These are phyloP conservation scores for Vitis cinerea DNA, from an alignment of 164 flowering plant species.

Conservation along the genomic window DNA sequence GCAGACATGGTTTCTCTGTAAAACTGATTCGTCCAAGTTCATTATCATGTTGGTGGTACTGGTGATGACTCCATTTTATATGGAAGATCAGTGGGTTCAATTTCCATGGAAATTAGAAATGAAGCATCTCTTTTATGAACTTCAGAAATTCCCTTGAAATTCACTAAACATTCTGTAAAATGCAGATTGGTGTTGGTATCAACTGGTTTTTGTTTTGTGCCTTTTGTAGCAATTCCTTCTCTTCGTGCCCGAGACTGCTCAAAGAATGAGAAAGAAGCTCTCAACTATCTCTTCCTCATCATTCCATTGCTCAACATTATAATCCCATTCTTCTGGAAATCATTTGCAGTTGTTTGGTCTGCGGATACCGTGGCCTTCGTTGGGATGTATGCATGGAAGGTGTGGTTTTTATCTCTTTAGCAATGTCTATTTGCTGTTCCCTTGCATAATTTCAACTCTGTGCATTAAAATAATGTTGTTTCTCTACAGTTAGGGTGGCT, in stretches of 20 bases:
- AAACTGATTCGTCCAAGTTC: not conserved
- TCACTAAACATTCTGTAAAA: not conserved
- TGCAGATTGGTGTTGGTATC: not conserved
- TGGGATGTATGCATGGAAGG: constrained; percentile 98
- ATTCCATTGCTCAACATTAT: constrained; percentile 77
- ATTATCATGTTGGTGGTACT: not conserved
- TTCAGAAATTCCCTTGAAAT: not conserved
- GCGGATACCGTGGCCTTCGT: constrained; percentile 87
- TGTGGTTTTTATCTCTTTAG: constrained; percentile 21
- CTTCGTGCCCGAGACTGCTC: constrained; percentile 97
- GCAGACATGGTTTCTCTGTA: not conserved
- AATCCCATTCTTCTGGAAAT: constrained; percentile 90
- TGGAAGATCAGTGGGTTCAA: too few relatives aligned
- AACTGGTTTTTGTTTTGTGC: not conserved
- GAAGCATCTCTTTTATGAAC: not conserved
- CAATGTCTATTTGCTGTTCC: not conserved
- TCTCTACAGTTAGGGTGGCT: constrained; percentile 60
- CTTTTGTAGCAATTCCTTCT: constrained; percentile 84
- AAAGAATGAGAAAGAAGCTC: constrained; percentile 95
- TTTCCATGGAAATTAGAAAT: not conserved
- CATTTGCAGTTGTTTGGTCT: constrained; percentile 92
- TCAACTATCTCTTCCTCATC: constrained; percentile 87
- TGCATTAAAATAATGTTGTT: constrained; percentile 3
- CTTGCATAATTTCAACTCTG: not conserved
- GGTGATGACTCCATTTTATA: not conserved